These are phyloP conservation scores for Microdochium bolleyi DNA, from an alignment of 2,329 filamentous ascomycete species.

Conservation along the genomic window DNA sequence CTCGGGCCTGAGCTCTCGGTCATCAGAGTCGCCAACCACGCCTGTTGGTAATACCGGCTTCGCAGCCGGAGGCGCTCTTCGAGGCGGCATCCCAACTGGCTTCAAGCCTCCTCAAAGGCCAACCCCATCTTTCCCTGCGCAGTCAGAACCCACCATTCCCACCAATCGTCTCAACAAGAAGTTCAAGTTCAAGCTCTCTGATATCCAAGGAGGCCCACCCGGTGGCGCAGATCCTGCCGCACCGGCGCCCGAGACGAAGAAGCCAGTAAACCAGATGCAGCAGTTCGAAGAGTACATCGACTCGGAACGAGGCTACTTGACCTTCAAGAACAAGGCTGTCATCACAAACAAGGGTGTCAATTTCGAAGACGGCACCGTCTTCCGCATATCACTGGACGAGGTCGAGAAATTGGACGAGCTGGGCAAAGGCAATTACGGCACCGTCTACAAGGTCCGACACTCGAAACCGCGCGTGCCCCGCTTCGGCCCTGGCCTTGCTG, in stretches of 20 bases:
- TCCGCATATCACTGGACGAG: conserved; percentile 88
- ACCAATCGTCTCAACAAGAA: background rate
- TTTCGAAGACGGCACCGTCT: conserved; percentile 81
- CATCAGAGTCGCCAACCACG: background rate
- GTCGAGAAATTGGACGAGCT: conserved; percentile 89
- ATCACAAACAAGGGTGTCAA: conserved; percentile 87
- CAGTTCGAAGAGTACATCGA: conserved; percentile 77
- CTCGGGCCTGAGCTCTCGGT: conserved; percentile 15
- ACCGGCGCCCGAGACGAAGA: conserved; percentile 4
- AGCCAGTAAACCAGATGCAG: conserved; percentile 37
- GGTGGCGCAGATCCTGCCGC: conserved; percentile 3
- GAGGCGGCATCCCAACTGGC: conserved; percentile 27
- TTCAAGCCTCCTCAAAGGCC: background rate
- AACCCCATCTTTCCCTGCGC: background rate
- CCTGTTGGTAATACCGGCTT: background rate
- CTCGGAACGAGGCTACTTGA: conserved; percentile 82
- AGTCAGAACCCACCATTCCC: background rate
- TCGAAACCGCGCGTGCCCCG: conserved; percentile 54
- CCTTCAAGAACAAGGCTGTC: conserved; percentile 86
- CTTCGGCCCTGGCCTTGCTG: conserved; percentile 49
- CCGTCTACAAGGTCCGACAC: conserved; percentile 93
- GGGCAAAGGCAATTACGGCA: conserved; percentile 97
- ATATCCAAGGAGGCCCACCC: background rate
- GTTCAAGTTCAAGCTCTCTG: background rate
- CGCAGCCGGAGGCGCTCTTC: conserved; percentile 16